Evolutionary conservation across 208 protist genomes (phyloP).

Genomic region (Acanthamoeba culbertsoni): DNA sequence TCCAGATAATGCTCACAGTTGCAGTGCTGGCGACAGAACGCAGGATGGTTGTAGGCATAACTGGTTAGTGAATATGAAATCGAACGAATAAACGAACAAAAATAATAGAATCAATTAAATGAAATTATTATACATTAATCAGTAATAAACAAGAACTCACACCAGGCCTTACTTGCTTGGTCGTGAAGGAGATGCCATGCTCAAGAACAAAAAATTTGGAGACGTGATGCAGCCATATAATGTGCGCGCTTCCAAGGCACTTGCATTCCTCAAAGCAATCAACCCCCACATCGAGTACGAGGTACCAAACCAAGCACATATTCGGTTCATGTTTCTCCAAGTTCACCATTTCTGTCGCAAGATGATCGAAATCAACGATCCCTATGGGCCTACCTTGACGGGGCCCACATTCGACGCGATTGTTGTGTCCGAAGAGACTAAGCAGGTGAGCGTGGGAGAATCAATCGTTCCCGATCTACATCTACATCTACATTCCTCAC

Average conservation of each 20-base stretch:
- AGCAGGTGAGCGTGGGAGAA: background rate
- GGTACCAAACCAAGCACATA: background rate
- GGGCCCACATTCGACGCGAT: background rate
- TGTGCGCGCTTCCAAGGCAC: background rate
- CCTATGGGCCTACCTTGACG: background rate
- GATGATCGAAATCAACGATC: constrained; percentile 10
- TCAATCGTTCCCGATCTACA: background rate
- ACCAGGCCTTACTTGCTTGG: no score
- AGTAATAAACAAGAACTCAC: no score
- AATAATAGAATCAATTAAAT: no score
- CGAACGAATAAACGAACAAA: no score
- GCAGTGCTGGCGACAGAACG: background rate
- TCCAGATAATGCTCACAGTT: constrained; percentile 24
- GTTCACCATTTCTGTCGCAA: background rate
- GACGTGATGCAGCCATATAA: constrained; percentile 35
- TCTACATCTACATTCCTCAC: background rate
- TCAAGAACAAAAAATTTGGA: constrained; percentile 46
- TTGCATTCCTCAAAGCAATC: background rate
- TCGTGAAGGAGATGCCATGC: constrained; percentile 36
- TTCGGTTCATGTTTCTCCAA: background rate
- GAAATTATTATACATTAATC: no score
- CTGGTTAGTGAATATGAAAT: no score
- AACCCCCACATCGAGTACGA: background rate
- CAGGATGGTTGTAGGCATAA: constrained; percentile 18
- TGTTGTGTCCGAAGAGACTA: constrained; percentile 7